Conservation (phyloP, 176 grass and related monocot species). For the Olyra latifolia region DNA sequence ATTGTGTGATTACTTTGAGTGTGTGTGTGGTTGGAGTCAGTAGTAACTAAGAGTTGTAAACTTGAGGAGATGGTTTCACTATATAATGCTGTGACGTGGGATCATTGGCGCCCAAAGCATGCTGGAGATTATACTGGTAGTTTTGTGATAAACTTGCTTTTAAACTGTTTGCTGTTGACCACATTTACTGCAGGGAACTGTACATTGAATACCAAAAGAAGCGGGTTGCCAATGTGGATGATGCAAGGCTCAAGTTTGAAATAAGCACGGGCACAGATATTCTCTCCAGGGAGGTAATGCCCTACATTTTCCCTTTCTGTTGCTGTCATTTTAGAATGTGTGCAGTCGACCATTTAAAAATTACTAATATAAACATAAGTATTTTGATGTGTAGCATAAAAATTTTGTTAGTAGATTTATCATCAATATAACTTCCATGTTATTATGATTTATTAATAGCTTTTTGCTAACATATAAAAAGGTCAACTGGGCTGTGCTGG, state of each 20-base stretch:
- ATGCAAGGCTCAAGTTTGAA: conserved; percentile 86
- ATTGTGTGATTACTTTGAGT: neutral
- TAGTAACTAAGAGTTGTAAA: neutral
- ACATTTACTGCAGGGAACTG: conserved; percentile 49
- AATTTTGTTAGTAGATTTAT: neutral
- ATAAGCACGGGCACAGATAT: conserved; percentile 56
- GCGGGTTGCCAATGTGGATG: conserved; percentile 56
- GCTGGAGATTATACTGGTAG: neutral
- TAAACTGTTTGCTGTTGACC: neutral
- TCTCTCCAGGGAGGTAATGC: conserved; percentile 76
- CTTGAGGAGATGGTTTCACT: neutral
- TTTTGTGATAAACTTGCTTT: conserved; percentile 7
- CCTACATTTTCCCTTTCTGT: neutral
- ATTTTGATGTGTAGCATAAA: neutral
- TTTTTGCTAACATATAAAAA: neutral
- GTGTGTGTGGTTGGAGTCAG: neutral
- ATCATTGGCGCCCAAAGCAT: neutral
- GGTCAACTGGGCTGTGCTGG: neutral
- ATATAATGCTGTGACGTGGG: neutral
- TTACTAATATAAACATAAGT: neutral
- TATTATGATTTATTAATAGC: neutral
- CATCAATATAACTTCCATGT: neutral
- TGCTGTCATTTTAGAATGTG: neutral
- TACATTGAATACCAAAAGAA: conserved; percentile 88
- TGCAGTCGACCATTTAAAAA: neutral